Conservation (phyloP, 2,329 filamentous ascomycete species). For the Botryotinia convoluta region DNA sequence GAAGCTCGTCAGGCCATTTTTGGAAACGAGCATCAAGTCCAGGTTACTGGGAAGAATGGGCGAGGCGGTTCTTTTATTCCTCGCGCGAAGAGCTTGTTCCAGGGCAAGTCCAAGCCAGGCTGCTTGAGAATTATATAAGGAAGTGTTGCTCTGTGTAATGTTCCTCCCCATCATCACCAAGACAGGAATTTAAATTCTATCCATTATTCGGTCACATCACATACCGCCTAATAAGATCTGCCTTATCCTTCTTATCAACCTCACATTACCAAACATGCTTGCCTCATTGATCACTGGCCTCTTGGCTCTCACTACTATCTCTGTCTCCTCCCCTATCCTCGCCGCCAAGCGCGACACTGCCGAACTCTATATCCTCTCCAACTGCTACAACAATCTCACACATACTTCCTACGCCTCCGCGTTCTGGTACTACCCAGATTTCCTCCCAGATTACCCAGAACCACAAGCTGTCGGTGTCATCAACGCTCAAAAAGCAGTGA, state of each 20-base stretch:
- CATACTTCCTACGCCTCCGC: conserved; percentile 6
- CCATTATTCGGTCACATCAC: not conserved
- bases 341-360: conserved; percentile 9
- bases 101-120: not conserved
- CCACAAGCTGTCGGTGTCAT: conserved; percentile 12
- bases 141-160: conserved; percentile 1
- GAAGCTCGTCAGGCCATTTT: conserved; percentile 12
- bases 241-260: not conserved
- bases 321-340: conserved; percentile 6
- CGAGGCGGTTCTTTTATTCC: not conserved
- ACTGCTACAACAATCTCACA: conserved; percentile 17
- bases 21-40: not conserved
- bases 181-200: not conserved
- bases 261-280: not conserved
- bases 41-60: not conserved
- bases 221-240: not conserved
- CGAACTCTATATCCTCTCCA: conserved; percentile 17
- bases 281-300: conserved; percentile 7
- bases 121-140: not conserved
- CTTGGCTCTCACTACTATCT: not conserved
- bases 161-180: not conserved
- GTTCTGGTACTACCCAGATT: conserved; percentile 19
- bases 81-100: not conserved
- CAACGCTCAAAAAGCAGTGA: not conserved
- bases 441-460: conserved; percentile 8